Percentiles rank a stretch among this genome's conserved stretches.
Conservation (phyloP, 2,329 filamentous ascomycete species). For the Talaromyces funiculosus region DNA sequence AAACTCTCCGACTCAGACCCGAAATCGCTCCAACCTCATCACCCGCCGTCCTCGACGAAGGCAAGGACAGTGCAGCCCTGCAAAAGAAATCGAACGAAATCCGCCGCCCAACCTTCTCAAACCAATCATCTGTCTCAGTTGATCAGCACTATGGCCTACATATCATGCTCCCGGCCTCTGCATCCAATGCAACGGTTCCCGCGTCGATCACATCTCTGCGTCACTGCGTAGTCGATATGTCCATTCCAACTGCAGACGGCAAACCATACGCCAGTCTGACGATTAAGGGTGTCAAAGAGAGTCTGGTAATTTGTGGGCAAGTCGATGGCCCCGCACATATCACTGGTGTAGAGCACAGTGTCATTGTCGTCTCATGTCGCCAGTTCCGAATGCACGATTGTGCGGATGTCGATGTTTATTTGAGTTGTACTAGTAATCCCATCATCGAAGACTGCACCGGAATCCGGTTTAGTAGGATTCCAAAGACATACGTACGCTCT, state of each 20-base stretch:
- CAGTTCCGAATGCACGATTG: slow-evolving; percentile 94
- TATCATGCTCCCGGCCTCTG: slow-evolving; percentile 69
- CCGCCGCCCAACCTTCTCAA: slow-evolving; percentile 57
- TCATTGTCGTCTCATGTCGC: slow-evolving; percentile 72
- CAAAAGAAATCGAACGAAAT: slow-evolving; percentile 21
- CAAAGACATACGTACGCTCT: slow-evolving; percentile 59
- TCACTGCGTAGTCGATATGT: slow-evolving; percentile 75
- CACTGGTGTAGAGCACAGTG: slow-evolving; percentile 64
- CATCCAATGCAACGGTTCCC: slow-evolving; percentile 65
- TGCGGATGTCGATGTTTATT: slow-evolving; percentile 71
- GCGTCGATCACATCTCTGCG: slow-evolving; percentile 66
- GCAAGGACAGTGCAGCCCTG: slow-evolving; percentile 18
- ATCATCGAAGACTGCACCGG: slow-evolving; percentile 86
- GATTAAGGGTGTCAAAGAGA: slow-evolving; percentile 63
- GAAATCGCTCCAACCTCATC: slow-evolving; percentile 33
- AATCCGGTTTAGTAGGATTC: slow-evolving; percentile 74
- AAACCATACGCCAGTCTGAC: slow-evolving; percentile 65
- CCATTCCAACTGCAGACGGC: slow-evolving; percentile 52
- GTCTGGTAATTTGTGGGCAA: slow-evolving; percentile 70
- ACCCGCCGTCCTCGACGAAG: slow-evolving; percentile 20
- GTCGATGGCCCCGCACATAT: slow-evolving; percentile 79
- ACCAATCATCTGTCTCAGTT: slow-evolving; percentile 57
- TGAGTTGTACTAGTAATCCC: slow-evolving; percentile 74
- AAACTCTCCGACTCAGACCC: slow-evolving; percentile 30
- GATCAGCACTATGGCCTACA: slow-evolving; percentile 62